phyloP scores from a whole-genome alignment of 768 basidiomycete species.

The Tubosaeta sp. region DNA sequence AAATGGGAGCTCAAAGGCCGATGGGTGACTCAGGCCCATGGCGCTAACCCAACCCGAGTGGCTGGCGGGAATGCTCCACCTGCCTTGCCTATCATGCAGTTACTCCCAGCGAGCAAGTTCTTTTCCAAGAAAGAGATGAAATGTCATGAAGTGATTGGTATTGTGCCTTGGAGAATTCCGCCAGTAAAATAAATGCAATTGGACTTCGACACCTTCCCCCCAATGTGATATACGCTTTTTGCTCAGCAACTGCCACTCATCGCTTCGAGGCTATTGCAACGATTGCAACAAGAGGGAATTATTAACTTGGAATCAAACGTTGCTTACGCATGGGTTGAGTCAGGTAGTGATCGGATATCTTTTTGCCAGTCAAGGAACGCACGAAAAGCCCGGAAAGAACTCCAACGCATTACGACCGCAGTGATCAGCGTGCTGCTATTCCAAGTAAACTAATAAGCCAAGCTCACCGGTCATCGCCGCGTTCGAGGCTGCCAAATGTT shows the following conservation, averaged over 20 bases:
- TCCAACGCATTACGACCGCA: not conserved
- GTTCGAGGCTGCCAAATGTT: not conserved
- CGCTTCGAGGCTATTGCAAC: not conserved
- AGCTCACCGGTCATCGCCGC: not conserved
- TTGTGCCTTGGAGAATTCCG: too few species aligned
- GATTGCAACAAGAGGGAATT: not conserved
- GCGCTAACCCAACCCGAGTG: not conserved
- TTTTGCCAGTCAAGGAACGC: not conserved
- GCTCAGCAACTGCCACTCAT: constrained; percentile 1
- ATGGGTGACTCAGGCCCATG: not conserved
- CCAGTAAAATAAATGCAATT: not conserved
- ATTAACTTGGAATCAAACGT: not conserved
- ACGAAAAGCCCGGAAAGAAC: not conserved
- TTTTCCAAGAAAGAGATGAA: not conserved
- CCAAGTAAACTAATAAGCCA: constrained; percentile 6
- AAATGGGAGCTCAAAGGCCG: constrained; percentile 3
- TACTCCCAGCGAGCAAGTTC: too few species aligned
- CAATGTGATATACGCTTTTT: not conserved
- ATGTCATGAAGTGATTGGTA: not conserved
- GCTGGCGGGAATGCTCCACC: constrained; percentile 3
- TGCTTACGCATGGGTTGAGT: constrained; percentile 3
- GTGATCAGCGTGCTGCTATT: constrained; percentile 2
- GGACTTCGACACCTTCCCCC: not conserved
- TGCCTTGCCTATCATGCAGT: constrained; percentile 3
- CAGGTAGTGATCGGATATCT: constrained; percentile 5